A percentile compares a stretch with the other conserved stretches of the same genome.
These are phyloP conservation scores for Nakaseomyces uthaithaninus DNA, from an alignment of 1,139 yeast species.

Conservation along the genomic window DNA sequence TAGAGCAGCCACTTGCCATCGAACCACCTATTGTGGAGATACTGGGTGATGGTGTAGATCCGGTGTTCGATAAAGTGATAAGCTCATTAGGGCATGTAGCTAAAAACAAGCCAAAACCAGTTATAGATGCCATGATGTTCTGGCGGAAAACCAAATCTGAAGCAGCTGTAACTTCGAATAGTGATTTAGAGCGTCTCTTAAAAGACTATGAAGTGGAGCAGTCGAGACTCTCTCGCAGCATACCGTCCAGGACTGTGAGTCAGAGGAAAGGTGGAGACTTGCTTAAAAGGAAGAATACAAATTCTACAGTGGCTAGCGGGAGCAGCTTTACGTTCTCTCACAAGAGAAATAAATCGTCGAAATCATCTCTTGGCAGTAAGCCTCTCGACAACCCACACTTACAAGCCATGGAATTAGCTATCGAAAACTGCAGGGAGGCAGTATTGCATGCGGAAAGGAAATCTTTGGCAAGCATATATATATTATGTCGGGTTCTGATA, in stretches of 20 bases:
- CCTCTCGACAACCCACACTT: slow-evolving; percentile 22
- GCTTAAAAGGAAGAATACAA: slow-evolving; percentile 24
- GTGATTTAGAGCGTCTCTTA: slow-evolving; percentile 39
- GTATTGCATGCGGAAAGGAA: slow-evolving; percentile 83
- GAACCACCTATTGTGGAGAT: slow-evolving; percentile 79
- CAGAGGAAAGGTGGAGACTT: slow-evolving; percentile 6
- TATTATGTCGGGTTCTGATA: slow-evolving; percentile 84
- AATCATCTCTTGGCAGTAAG: slow-evolving; percentile 23
- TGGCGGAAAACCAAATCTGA: slow-evolving; percentile 94
- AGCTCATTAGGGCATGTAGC: slow-evolving; percentile 87
- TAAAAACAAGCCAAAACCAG: slow-evolving; percentile 84
- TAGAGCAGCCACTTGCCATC: slow-evolving; percentile 56
- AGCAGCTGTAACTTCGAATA: slow-evolving; percentile 67
- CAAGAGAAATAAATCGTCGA: slow-evolving; percentile 34
- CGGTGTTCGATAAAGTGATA: slow-evolving; percentile 75
- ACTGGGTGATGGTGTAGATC: slow-evolving; percentile 83
- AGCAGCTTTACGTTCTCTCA: slow-evolving; percentile 24
- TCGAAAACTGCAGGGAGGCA: slow-evolving; percentile 53
- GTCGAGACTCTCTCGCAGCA: slow-evolving; percentile 12
- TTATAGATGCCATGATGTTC: slow-evolving; percentile 94
- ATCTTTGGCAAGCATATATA: slow-evolving; percentile 77
- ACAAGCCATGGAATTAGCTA: slow-evolving; percentile 35
- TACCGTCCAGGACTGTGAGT: neutral
- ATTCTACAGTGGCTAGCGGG: slow-evolving; percentile 22
- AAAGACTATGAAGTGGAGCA: slow-evolving; percentile 26